Evolutionary conservation across 1,284 basidiomycete genomes (phyloP), one percentile per base, ranked within the genome.

Genomic region (Sutorius eximius): DNA sequence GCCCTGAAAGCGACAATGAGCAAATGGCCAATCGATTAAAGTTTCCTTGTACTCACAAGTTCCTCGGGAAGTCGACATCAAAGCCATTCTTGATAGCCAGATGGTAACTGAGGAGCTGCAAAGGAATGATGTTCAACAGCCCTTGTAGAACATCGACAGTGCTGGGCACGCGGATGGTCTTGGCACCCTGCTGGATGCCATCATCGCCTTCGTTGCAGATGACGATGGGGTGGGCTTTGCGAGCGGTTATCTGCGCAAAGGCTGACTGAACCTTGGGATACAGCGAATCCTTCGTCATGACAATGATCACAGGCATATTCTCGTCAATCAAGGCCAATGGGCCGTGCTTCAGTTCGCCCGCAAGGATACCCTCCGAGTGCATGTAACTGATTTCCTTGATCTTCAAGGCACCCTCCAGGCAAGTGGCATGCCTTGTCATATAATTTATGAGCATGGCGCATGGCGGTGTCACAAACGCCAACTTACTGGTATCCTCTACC

Each of bases 351-450:
- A 99, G 82, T 78, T 99, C 97, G 65, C 96, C 96, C 38, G 96
- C 96, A 52, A 99, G 86, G 72, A 99, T 98, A 72, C 82, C 91
- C 75, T 95, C 92, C 44, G 87, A 91, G 73, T 94, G 91, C 87
- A 93, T 91, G 76, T 95, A 94, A 55, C 84, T 87, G 72, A 98
- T 95, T 81, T 99, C 97, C 80, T 99, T 99, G 81, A 99, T 99
- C 83, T 99, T 99, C 64, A 99, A 79, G 3, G 97, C 97, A 60
- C 95, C 97, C 75, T 99, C 97, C 53, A 99, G 82, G 74, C 95
- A 98, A 16, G 97, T 99, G 11, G 97, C 96, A 66, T 93, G 85
- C 71, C 84, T 86, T 27, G 24, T 27, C 24, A 41, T 1, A 38
- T 8, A 1, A 30, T 40, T 27, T 33, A 27, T 54, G 6, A 69